Evolutionary conservation across 2,329 filamentous ascomycete species (phyloP).

Genomic region (Annulohypoxylon truncatum): DNA sequence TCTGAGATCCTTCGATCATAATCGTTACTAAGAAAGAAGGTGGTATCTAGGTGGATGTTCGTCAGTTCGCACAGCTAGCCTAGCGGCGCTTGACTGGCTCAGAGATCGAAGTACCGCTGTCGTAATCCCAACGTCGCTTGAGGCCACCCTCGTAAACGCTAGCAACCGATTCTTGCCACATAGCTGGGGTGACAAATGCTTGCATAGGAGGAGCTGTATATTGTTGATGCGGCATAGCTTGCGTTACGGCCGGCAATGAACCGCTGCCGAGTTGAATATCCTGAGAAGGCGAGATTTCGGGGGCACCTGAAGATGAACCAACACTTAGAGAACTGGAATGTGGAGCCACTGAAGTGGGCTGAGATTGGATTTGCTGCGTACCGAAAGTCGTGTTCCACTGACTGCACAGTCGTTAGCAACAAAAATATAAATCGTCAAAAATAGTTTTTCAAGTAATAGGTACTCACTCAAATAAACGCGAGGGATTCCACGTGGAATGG

Average conservation of each 20-base stretch:
- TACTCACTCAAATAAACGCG: slow-evolving; percentile 89
- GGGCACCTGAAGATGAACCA: slow-evolving; percentile 63
- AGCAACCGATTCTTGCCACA: slow-evolving; percentile 79
- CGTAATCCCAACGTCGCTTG: slow-evolving; percentile 72
- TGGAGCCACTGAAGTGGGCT: slow-evolving; percentile 56
- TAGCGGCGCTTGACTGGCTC: slow-evolving; percentile 50
- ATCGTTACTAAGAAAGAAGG: slow-evolving; percentile 36
- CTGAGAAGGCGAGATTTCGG: slow-evolving; percentile 66
- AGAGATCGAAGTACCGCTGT: slow-evolving; percentile 49
- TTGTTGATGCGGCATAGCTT: slow-evolving; percentile 62
- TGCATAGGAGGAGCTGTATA: slow-evolving; percentile 66
- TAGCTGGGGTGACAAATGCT: slow-evolving; percentile 74
- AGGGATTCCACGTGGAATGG: slow-evolving; percentile 81
- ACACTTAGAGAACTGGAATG: slow-evolving; percentile 65
- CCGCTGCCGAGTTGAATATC: slow-evolving; percentile 62
- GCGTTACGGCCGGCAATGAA: slow-evolving; percentile 58
- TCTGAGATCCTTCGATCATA: slow-evolving; percentile 18
- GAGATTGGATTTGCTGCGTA: slow-evolving; percentile 67
- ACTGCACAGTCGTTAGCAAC: slow-evolving; percentile 59
- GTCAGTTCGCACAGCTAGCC: slow-evolving; percentile 27
- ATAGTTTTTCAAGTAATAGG: slow-evolving; percentile 16
- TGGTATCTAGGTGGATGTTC: slow-evolving; percentile 30
- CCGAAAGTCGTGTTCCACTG: slow-evolving; percentile 97
- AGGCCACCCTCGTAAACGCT: slow-evolving; percentile 74
- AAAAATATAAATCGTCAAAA: background rate